A percentile compares a stretch with the other conserved stretches of the same genome.
These are phyloP conservation scores for Neurospora cerealis DNA, from an alignment of 495 filamentous ascomycete species.

Conservation along the genomic window DNA sequence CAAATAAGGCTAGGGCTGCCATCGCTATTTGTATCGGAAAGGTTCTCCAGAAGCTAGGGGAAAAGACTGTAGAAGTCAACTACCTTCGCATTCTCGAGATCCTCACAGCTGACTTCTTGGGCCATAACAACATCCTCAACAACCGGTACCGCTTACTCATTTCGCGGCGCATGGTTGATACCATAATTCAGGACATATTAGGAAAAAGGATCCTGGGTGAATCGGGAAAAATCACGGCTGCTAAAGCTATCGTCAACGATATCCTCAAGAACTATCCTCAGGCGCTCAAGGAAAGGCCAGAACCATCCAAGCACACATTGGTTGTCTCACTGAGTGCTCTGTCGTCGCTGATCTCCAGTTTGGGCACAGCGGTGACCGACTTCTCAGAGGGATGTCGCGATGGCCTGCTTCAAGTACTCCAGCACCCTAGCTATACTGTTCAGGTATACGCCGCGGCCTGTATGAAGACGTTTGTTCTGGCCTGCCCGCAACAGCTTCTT, in stretches of 20 bases:
- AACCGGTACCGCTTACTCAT: slow-evolving; percentile 85
- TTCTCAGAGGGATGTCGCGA: slow-evolving; percentile 78
- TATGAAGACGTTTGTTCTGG: slow-evolving; percentile 75
- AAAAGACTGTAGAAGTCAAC: slow-evolving; percentile 65
- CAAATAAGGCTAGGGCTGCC: slow-evolving; percentile 69
- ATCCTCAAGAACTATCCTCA: slow-evolving; percentile 93
- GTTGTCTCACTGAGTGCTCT: slow-evolving; percentile 72
- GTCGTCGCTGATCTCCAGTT: slow-evolving; percentile 61
- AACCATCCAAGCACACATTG: slow-evolving; percentile 81
- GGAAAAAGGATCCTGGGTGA: slow-evolving; percentile 78
- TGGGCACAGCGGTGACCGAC: slow-evolving; percentile 69
- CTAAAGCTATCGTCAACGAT: slow-evolving; percentile 73
- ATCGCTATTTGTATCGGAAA: slow-evolving; percentile 82
- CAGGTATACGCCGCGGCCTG: slow-evolving; percentile 82
- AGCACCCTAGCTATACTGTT: slow-evolving; percentile 93
- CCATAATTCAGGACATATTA: slow-evolving; percentile 75
- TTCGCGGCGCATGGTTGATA: slow-evolving; percentile 74
- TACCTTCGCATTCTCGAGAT: slow-evolving; percentile 76
- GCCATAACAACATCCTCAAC: slow-evolving; percentile 61
- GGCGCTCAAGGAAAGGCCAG: slow-evolving; percentile 79
- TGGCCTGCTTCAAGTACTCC: slow-evolving; percentile 78
- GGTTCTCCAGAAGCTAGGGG: slow-evolving; percentile 61
- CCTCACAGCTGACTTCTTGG: slow-evolving; percentile 68
- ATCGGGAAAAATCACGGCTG: slow-evolving; percentile 72
- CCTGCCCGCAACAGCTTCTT: slow-evolving; percentile 83